Conservation (phyloP, 2,329 filamentous ascomycete species). For the Hymenoscyphus fructigenus region DNA sequence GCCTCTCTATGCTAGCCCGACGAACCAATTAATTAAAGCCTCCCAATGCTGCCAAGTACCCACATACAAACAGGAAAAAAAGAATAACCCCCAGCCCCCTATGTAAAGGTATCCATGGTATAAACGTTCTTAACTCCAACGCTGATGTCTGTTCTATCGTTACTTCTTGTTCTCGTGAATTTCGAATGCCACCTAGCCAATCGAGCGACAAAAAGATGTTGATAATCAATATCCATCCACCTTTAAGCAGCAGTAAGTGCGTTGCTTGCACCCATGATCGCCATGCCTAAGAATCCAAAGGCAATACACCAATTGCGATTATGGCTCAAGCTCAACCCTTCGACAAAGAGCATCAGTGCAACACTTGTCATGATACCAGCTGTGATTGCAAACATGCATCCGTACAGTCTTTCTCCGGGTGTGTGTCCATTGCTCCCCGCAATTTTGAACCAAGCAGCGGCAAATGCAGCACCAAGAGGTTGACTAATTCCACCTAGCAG, state of each 20-base stretch:
- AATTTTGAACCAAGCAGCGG: slow-evolving; percentile 81
- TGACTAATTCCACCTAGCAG: slow-evolving; percentile 84
- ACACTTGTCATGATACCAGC: slow-evolving; percentile 96
- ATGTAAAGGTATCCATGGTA: too few relatives aligned
- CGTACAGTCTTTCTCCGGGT: slow-evolving; percentile 63
- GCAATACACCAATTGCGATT: slow-evolving; percentile 73
- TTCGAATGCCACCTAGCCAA: not conserved
- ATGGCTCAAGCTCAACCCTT: slow-evolving; percentile 81
- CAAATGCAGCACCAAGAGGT: slow-evolving; percentile 79
- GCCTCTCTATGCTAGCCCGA: too few relatives aligned
- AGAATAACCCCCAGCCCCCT: too few relatives aligned
- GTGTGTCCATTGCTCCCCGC: slow-evolving; percentile 53
- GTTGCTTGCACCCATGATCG: slow-evolving; percentile 78
- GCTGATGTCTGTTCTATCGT: too few relatives aligned
- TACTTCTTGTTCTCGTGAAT: too few relatives aligned
- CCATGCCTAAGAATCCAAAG: slow-evolving; percentile 86
- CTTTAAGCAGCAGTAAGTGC: slow-evolving; percentile 69
- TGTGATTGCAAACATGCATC: slow-evolving; percentile 81
- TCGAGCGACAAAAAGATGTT: not conserved
- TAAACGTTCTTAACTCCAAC: too few relatives aligned
- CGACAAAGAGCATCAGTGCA: slow-evolving; percentile 82
- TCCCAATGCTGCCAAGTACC: too few relatives aligned
- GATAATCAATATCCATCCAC: not conserved
- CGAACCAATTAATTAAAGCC: too few relatives aligned
- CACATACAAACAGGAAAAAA: too few relatives aligned